Evolutionary conservation across 2,329 filamentous ascomycete species (phyloP).

Genomic region (Penicillium sp.): DNA sequence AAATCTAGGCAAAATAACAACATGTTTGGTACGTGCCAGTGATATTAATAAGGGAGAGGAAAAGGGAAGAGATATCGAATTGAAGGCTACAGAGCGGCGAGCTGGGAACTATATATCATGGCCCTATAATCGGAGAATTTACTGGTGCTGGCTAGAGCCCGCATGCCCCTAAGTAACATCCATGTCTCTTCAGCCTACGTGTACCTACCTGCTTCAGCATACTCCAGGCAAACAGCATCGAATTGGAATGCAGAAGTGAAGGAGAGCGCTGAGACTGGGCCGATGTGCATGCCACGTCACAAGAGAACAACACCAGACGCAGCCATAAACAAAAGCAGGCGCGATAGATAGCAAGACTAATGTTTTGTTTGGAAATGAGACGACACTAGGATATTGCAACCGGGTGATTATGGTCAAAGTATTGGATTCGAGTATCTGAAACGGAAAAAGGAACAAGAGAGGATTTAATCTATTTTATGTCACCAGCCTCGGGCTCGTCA

Average conservation of each 20-base stretch:
- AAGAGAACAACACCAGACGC: conserved; percentile 23
- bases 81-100: neutral
- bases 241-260: conserved; percentile 15
- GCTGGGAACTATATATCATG: conserved; percentile 13
- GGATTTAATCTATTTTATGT: conserved; percentile 37
- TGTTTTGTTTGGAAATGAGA: neutral
- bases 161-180: conserved; percentile 9
- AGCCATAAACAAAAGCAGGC: conserved; percentile 15
- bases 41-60: neutral
- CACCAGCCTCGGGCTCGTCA: conserved; percentile 63
- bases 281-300: conserved; percentile 35
- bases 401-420: conserved; percentile 18
- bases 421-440: conserved; percentile 30
- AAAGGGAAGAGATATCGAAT: neutral
- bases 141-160: conserved; percentile 9
- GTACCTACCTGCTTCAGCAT: conserved; percentile 22
- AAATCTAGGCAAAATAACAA: neutral
- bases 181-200: conserved; percentile 25
- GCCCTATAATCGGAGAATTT: conserved; percentile 8
- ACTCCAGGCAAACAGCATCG: conserved; percentile 15
- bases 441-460: conserved; percentile 19
- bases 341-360: neutral
- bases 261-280: conserved; percentile 21
- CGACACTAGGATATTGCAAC: conserved; percentile 11
- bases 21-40: no score